phyloP scores from a whole-genome alignment of 306 rosid species.

The Cucurbita moschata region DNA sequence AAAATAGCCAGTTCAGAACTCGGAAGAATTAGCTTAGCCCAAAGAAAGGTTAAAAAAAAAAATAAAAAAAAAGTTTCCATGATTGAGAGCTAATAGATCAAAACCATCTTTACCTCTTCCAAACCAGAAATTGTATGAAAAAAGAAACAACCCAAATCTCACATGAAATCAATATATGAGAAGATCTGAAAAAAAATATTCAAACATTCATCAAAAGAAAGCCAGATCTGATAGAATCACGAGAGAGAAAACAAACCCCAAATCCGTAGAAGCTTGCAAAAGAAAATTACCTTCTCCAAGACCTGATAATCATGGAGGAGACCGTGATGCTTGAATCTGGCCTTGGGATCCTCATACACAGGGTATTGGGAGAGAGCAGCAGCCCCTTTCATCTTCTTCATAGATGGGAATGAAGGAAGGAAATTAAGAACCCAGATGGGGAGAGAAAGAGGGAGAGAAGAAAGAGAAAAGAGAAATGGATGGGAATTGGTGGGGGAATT shows the following conservation, averaged over 20 bases:
- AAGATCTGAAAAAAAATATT: neutral
- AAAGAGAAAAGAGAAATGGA: neutral
- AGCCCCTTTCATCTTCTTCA: constrained; percentile 80
- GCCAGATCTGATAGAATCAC: constrained; percentile 35
- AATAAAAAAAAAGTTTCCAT: neutral
- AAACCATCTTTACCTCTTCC: neutral
- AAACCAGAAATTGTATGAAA: neutral
- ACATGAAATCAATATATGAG: neutral
- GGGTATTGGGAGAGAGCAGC: constrained; percentile 16
- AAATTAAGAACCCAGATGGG: constrained; percentile 13
- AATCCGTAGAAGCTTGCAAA: constrained; percentile 7
- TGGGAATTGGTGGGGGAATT: constrained; percentile 7
- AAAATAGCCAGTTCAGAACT: neutral
- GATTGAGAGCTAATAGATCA: neutral
- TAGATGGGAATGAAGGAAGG: constrained; percentile 10
- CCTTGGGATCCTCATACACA: constrained; percentile 36
- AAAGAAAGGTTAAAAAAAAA: no score
- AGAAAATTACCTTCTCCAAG: constrained; percentile 41
- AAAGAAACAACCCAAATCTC: constrained; percentile 11
- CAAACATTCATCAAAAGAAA: constrained; percentile 6
- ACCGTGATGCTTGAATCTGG: constrained; percentile 56
- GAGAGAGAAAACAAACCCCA: neutral
- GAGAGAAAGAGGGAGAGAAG: neutral
- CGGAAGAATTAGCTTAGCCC: neutral
- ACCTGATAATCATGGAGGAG: constrained; percentile 77